Evolutionary conservation across 2,329 filamentous ascomycete genomes (phyloP), one percentile per base, ranked within the genome.

Genomic region (Alternaria consortialis): DNA sequence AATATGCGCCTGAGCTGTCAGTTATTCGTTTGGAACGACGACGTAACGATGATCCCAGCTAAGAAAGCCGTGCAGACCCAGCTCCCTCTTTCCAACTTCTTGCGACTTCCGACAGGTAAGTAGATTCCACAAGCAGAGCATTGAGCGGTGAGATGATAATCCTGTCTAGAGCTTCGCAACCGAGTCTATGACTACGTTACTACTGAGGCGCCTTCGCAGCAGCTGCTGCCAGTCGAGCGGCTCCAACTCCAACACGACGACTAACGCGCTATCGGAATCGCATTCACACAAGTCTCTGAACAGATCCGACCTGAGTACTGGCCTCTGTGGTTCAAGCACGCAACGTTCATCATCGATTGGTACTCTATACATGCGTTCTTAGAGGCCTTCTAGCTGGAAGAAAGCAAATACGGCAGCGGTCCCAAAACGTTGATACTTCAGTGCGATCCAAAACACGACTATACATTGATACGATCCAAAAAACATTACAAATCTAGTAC

Each of bases 161-260:
- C 17, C 6, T 11, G 12, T 48, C 7, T 23, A 53, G 37, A 53
- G 31, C 36, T 53, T n/a, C 51, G 51, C 51, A 43, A 53, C 13
- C 23, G n/a, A 11, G 37, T 43, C n/a, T 43, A 53, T 12, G 27
- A 43, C 23, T 53, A 53, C 6, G 27, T 25, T 23, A n/a, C 17
- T 25, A 13, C 5, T 7, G 37, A 42, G 7, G 31, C 17, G n/a
- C 46, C 46, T 34, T 48, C 31, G 36, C 46, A 36, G 17, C 31
- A 25, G 7, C 36, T 48, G 2, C 5, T 17, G 13, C 51, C 27
- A 12, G 31, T 42, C n/a, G 29, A 32, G 29, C 7, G 17, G 9
- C 17, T 8, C n/a, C 29, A 12, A n/a, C 17, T 42, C 17, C 25
- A 34, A 48, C 12, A 12, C 8, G 20, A 23, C 3, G 31, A 15